phyloP scores from a whole-genome alignment of 2,329 filamentous ascomycete genomes.

The Cercospora nicotianae region DNA sequence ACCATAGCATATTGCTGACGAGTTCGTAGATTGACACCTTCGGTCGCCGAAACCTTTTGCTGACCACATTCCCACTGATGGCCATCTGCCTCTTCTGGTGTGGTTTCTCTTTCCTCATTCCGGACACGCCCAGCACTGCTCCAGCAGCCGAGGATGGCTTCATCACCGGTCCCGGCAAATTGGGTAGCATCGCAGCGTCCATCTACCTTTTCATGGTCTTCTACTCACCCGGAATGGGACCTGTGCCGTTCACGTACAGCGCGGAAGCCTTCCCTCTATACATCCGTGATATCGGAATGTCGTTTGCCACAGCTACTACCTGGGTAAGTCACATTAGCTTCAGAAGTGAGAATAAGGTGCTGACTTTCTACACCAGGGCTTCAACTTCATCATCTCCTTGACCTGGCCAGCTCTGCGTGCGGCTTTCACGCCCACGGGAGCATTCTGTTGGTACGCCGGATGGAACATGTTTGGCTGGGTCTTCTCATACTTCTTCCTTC shows the following conservation, averaged over 20 bases:
- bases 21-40: constrained; percentile 48
- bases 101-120: constrained; percentile 43
- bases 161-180: constrained; percentile 28
- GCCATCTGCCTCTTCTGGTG: constrained; percentile 51
- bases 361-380: constrained; percentile 17
- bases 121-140: constrained; percentile 23
- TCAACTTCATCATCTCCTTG: constrained; percentile 37
- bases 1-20: constrained; percentile 8
- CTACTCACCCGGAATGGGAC: constrained; percentile 43
- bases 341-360: neutral
- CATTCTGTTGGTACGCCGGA: constrained; percentile 57
- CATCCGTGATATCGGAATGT: constrained; percentile 42
- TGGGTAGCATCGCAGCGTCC: constrained; percentile 42
- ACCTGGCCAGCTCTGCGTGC: constrained; percentile 52
- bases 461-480: constrained; percentile 42
- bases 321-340: constrained; percentile 43
- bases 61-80: constrained; percentile 49
- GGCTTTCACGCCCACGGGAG: constrained; percentile 53
- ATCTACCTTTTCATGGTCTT: constrained; percentile 39
- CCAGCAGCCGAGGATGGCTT: constrained; percentile 7
- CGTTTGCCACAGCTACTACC: constrained; percentile 54
- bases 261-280: constrained; percentile 49
- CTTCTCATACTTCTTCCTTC: constrained; percentile 30
- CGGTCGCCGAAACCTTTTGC: constrained; percentile 46
- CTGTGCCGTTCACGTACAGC: constrained; percentile 49